A percentile compares a stretch with the other conserved stretches of the same genome.
These are phyloP conservation scores for Aspergillus affinis DNA, from an alignment of 495 filamentous ascomycete genomes.

Conservation along the genomic window DNA sequence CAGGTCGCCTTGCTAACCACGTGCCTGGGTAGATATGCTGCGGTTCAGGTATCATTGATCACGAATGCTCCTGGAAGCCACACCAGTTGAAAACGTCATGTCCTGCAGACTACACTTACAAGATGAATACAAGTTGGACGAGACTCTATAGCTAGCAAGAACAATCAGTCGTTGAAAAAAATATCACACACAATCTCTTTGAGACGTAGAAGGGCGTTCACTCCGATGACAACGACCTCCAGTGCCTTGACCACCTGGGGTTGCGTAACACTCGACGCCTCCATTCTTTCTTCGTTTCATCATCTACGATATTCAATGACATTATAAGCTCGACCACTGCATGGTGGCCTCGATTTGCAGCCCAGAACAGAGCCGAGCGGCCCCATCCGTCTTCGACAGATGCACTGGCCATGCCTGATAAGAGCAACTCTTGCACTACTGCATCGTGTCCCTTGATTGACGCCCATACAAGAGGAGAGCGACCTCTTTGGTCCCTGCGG, in stretches of 20 bases:
- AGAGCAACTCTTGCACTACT: not conserved
- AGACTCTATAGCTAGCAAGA: too few species aligned
- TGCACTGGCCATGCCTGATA: not conserved
- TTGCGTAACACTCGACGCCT: not conserved
- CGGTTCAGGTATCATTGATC: too few species aligned
- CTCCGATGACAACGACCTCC: not conserved
- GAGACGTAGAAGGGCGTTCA: too few species aligned
- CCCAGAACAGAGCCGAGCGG: not conserved
- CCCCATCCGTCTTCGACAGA: not conserved
- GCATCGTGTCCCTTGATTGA: not conserved
- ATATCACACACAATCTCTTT: too few species aligned
- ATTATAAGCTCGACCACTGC: not conserved
- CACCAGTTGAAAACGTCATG: too few species aligned
- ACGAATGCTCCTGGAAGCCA: too few species aligned
- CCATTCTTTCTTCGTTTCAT: not conserved
- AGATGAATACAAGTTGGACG: too few species aligned
- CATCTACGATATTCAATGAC: not conserved
- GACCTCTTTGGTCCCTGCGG: not conserved
- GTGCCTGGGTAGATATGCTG: too few species aligned
- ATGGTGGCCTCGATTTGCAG: not conserved
- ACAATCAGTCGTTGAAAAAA: too few species aligned
- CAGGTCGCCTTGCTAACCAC: too few species aligned
- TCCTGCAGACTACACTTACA: too few species aligned
- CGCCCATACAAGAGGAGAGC: not conserved
- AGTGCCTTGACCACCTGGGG: not conserved